A percentile compares a stretch with the other conserved stretches of the same genome.
Conservation (phyloP, 2,329 filamentous ascomycete species). For the Trematosphaeria pertusa region DNA sequence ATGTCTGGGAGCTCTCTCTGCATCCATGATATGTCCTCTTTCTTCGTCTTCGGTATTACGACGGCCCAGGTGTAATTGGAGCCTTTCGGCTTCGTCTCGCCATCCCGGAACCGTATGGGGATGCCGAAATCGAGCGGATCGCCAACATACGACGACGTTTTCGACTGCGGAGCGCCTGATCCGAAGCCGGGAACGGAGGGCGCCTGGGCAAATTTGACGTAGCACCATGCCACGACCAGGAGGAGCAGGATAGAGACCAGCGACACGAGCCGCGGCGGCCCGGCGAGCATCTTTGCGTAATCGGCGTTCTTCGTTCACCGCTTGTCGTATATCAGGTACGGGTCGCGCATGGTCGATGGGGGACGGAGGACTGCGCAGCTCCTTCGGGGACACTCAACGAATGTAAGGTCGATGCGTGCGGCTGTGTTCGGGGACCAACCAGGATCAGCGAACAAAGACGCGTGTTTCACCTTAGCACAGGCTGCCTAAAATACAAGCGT, state of each 20-base stretch:
- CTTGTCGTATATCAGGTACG: too few species aligned
- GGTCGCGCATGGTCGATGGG: too few species aligned
- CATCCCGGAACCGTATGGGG: conserved; percentile 40
- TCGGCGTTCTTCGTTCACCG: too few species aligned
- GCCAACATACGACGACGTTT: conserved; percentile 22
- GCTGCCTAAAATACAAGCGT: background rate
- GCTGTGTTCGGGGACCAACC: background rate
- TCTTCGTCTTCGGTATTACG: conserved; percentile 46
- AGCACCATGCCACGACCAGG: background rate
- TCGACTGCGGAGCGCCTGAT: conserved; percentile 15
- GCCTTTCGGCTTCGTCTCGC: conserved; percentile 38
- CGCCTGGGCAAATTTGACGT: conserved; percentile 4
- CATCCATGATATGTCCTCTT: conserved; percentile 48
- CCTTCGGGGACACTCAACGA: background rate
- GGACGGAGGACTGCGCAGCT: too few species aligned
- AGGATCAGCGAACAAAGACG: background rate
- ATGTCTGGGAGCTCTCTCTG: conserved; percentile 41
- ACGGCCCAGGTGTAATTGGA: conserved; percentile 46
- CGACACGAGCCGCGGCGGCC: conserved; percentile 22
- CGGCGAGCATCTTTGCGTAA: conserved; percentile 18
- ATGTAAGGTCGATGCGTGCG: background rate
- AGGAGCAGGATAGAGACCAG: conserved; percentile 15
- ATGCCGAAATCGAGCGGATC: conserved; percentile 47
- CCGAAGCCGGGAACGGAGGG: conserved; percentile 23
- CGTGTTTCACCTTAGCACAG: background rate